Base-by-base conservation (phyloP, 1,284 basidiomycete species). In the Sporisorium graminicola region DNA sequence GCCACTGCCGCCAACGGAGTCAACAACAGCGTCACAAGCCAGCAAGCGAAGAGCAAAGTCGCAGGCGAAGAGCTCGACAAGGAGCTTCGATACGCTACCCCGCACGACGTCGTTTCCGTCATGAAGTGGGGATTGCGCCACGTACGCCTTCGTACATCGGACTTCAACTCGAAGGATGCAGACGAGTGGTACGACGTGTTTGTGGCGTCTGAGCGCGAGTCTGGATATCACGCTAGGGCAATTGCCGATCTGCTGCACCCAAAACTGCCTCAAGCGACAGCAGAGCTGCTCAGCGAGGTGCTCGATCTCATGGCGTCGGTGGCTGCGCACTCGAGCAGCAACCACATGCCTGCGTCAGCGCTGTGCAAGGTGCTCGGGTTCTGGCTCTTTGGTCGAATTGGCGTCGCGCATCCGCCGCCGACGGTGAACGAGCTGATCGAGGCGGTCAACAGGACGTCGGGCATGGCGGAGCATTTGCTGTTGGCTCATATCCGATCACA, bases 91-190 rank as follows among this genome's bases (percentile, higher is more conserved):
- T 80, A 81, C 40, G 78, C 79, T 0, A 49, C 57, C 6, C 58
- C 76, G 7, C 77, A 78, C 65, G 76, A 82, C n/a, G 65, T 77
- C 14, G 74, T 79, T 13, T 56, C 65, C 5, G 67, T 79, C 13
- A 49, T 81, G 20, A 82, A 81, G 51, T 82, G 79, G 80, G 77
- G 74, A 4, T 56, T 82, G 33, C 59, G 81, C 14, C 75, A 81
- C 42, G 29, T 76, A 50, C 72, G 71, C 3, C 29, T 81, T 2
- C 51, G 51, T 3, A n/a, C 64, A 1, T 20, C 64, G 12, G 81
- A 82, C 46, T 78, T 82, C 26, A 24, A 71, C 52, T 71, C 64
- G 6, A 58, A 55, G 12, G 58, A 71, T 26, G 52, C 64, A 0
- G 46, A 60, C 16, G 58, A 54, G 44, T 81, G 81, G 81, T 82